These are phyloP conservation scores for Blastobotrys ciferrii DNA, from an alignment of 1,139 yeast genomes.

Conservation along the genomic window DNA sequence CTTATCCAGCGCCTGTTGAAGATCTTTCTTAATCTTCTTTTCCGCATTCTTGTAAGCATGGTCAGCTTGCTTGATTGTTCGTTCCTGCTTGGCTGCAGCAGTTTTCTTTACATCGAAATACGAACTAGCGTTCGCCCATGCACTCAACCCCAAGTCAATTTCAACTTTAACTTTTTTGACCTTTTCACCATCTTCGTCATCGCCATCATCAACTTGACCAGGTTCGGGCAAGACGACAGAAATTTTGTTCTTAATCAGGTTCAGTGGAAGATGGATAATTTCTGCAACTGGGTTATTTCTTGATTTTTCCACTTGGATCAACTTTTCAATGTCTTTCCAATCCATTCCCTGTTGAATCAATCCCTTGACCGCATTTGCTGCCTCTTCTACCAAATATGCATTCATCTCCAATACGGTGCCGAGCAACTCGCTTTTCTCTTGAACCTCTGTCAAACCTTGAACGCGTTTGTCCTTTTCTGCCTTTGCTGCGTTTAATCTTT, in stretches of 20 bases:
- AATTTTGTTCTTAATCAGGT: conserved; percentile 67
- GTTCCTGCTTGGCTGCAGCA: conserved; percentile 75
- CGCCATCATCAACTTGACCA: conserved; percentile 39
- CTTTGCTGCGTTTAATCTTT: conserved; percentile 70
- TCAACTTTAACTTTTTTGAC: conserved; percentile 47
- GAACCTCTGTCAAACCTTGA: conserved; percentile 62
- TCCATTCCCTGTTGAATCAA: conserved; percentile 85
- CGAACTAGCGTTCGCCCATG: conserved; percentile 87
- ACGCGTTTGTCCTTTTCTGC: conserved; percentile 72
- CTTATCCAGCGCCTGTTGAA: conserved; percentile 63
- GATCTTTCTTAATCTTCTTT: conserved; percentile 68
- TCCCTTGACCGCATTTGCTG: conserved; percentile 63
- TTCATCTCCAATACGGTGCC: conserved; percentile 73
- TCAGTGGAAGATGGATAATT: conserved; percentile 63
- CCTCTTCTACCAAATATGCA: conserved; percentile 70
- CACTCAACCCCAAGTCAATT: conserved; percentile 68
- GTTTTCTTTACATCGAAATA: conserved; percentile 77
- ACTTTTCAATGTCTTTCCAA: conserved; percentile 84
- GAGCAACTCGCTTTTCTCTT: conserved; percentile 58
- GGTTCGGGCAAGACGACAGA: conserved; percentile 56
- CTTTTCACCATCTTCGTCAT: conserved; percentile 35
- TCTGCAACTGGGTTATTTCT: conserved; percentile 65
- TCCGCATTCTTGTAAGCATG: conserved; percentile 85
- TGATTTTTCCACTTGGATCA: conserved; percentile 65
- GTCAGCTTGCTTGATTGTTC: conserved; percentile 75